Base-by-base conservation (phyloP, 371 early-diverging fungal genomes). In the Apophysomyces trapeziformis region DNA sequence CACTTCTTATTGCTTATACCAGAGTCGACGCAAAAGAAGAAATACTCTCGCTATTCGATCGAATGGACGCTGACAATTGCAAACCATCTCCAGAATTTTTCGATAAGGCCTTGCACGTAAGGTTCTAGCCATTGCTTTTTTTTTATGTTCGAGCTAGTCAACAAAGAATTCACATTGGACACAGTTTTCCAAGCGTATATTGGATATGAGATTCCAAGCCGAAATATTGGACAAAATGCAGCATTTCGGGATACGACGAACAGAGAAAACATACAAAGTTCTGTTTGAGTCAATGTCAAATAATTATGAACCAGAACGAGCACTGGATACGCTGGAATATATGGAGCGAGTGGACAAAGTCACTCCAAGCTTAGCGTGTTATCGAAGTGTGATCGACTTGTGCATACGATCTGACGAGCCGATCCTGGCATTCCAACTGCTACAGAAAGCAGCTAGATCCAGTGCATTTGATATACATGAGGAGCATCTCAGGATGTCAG, bases 391-490 rank as follows among this genome's bases (percentile, higher is more conserved):
- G 0, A 60, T 79, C 18, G 67, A 72, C 59, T 36, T 76, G 6
- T 69, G 77, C 1, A 36, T 78, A 0, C 54, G 60, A 32, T 62
- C 68, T 6, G 46, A 65, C 2, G 59, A 77, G 13, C 69, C 77
- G 0, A 44, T 38, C 0, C 57, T 72, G 3, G 86, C 86, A 0
- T 79, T 66, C 38, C 47, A 76, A 5, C 64, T 84, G 7, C 58
- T 87, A 18, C 66, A 76, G 60, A 70, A 83, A 64, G 82, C 78
- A 1, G 78, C 75, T 41, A 67, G 70, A 5, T 67, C 79, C 36
- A 60, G 68, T 14, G 73, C 67, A 18, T 74, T 80, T 12, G 57
- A 68, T 26, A 68, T 59, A 5, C 64, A 73, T n/a, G 69, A 77
- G 4, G 50, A 71, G 7, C 46, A 59, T 11, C 37, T 82, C 1